Conservation (phyloP, 805 yeast genomes). For the Starmerella gropengiesseri region DNA sequence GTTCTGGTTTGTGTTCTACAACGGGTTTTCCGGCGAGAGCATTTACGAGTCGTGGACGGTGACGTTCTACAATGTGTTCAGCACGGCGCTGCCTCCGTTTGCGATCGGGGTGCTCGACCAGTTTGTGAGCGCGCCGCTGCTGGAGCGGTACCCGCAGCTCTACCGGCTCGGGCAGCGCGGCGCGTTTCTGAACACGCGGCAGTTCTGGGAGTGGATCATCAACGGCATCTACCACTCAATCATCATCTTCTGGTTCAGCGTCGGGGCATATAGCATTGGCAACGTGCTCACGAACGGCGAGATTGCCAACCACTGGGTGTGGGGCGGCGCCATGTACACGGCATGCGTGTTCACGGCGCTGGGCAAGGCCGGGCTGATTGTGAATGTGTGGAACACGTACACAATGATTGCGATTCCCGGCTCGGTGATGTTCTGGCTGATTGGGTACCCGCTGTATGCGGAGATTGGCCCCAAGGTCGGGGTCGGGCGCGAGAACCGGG, state of each 20-base stretch:
- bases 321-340: slow-evolving; percentile 87
- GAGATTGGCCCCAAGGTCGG: slow-evolving; percentile 70
- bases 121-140: slow-evolving; percentile 77
- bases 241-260: slow-evolving; percentile 62
- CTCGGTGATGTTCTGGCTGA: slow-evolving; percentile 72
- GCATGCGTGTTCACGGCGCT: slow-evolving; percentile 78
- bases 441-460: slow-evolving; percentile 79
- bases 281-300: slow-evolving; percentile 52
- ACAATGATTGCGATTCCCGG: slow-evolving; percentile 92
- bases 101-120: slow-evolving; percentile 95
- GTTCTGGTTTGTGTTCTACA: slow-evolving; percentile 92
- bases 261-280: slow-evolving; percentile 57
- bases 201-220: slow-evolving; percentile 94
- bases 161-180: slow-evolving; percentile 85
- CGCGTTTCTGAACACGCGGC: slow-evolving; percentile 75
- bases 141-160: slow-evolving; percentile 85
- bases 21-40: slow-evolving; percentile 90
- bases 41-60: slow-evolving; percentile 96
- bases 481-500: slow-evolving; percentile 75
- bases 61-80: slow-evolving; percentile 87
- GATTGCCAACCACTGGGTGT: slow-evolving; percentile 79
- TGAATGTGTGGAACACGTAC: slow-evolving; percentile 90
- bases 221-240: slow-evolving; percentile 95
- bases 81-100: slow-evolving; percentile 91
- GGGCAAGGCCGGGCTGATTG: slow-evolving; percentile 88